A percentile compares a stretch with the other conserved stretches of the same genome.
Evolutionary conservation across 768 basidiomycete genomes (phyloP).

Genomic region (Tulasnella sp.): DNA sequence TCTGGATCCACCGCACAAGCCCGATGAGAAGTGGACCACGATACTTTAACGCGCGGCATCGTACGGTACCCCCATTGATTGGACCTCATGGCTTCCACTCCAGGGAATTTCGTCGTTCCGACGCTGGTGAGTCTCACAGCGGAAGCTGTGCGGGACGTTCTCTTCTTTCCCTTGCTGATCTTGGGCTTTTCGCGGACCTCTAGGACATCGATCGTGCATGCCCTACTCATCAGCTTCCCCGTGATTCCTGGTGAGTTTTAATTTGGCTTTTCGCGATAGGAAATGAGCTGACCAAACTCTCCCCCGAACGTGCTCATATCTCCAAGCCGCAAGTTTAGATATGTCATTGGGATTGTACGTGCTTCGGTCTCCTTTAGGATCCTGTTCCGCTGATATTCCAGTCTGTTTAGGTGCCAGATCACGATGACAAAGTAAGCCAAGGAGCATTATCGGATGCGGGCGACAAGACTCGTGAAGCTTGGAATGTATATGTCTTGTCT

Average conservation of each 20-base stretch:
- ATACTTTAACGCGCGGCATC: constrained; percentile 34
- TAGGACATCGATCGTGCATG: constrained; percentile 37
- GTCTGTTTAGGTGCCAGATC: constrained; percentile 42
- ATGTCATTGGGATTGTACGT: not conserved
- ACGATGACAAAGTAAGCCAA: constrained; percentile 56
- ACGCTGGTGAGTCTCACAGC: constrained; percentile 31
- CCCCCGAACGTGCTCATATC: too few species aligned
- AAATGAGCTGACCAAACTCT: too few species aligned
- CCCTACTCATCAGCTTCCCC: constrained; percentile 40
- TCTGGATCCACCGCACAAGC: constrained; percentile 33
- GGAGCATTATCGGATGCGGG: constrained; percentile 53
- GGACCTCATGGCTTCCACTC: constrained; percentile 34
- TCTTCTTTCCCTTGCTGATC: not conserved
- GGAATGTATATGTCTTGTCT: constrained; percentile 52
- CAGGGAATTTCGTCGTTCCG: constrained; percentile 35
- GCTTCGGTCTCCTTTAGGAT: not conserved
- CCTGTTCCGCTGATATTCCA: not conserved
- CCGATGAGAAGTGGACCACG: constrained; percentile 42
- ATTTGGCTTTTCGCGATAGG: constrained; percentile 25
- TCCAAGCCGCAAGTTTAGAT: not conserved
- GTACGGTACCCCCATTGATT: constrained; percentile 37
- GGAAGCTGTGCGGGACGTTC: not conserved
- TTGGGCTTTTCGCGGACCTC: not conserved
- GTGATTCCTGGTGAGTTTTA: constrained; percentile 53
- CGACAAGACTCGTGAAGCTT: constrained; percentile 56